A percentile compares a stretch with the other conserved stretches of the same genome.
Evolutionary conservation across 2,329 filamentous ascomycete species (phyloP).

Genomic region (Pseudocercospora eumusae): DNA sequence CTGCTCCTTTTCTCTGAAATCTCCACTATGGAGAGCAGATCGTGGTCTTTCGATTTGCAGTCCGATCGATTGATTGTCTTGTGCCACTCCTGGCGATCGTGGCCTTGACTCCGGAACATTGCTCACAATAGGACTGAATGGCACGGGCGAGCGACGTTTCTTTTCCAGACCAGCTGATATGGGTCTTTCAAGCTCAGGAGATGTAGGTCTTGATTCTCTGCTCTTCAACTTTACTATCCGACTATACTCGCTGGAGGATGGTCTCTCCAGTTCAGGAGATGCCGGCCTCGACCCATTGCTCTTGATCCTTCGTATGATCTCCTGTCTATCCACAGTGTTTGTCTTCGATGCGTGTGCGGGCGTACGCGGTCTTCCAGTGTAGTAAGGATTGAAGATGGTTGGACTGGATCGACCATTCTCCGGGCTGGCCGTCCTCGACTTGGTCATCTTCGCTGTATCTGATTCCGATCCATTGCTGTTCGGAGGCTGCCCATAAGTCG

Average conservation of each 20-base stretch:
- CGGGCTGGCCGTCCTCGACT: constrained; percentile 24
- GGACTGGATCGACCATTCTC: constrained; percentile 28
- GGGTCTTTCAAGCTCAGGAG: constrained; percentile 32
- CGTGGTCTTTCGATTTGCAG: constrained; percentile 75
- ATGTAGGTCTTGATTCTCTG: constrained; percentile 35
- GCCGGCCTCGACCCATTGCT: constrained; percentile 40
- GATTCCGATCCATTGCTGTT: constrained; percentile 16
- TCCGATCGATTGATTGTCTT: constrained; percentile 38
- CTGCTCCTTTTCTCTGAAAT: constrained; percentile 56
- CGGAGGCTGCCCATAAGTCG: constrained; percentile 22
- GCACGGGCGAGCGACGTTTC: constrained; percentile 54
- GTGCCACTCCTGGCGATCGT: constrained; percentile 27
- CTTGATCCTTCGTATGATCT: constrained; percentile 84
- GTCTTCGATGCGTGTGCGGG: constrained; percentile 35
- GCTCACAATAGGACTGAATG: constrained; percentile 12
- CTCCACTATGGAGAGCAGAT: constrained; percentile 67
- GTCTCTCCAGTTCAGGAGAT: constrained; percentile 32
- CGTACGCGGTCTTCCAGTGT: constrained; percentile 39
- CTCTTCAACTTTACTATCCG: constrained; percentile 77
- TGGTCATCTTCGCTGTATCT: constrained; percentile 14
- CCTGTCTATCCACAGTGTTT: constrained; percentile 61
- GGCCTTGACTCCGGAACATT: constrained; percentile 19
- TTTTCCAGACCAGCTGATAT: constrained; percentile 33
- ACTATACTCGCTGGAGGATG: constrained; percentile 34
- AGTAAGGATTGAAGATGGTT: constrained; percentile 41